These are phyloP conservation scores for Xylaria cubensis DNA, from an alignment of 495 filamentous ascomycete genomes.

Conservation along the genomic window DNA sequence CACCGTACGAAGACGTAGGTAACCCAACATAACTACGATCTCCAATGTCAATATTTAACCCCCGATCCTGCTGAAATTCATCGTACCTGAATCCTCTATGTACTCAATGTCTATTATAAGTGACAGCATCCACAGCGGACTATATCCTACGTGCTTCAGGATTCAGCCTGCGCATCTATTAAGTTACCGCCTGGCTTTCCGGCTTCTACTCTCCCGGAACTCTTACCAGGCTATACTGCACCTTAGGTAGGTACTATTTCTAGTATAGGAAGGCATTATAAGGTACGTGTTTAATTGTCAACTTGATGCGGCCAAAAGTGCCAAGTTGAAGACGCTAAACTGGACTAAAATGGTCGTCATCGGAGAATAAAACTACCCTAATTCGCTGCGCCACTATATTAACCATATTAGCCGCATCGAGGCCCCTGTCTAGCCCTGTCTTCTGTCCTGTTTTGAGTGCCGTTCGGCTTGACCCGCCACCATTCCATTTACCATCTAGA, in stretches of 20 bases:
- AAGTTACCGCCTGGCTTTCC: not conserved
- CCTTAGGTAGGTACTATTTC: too few species aligned
- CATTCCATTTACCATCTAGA: slow-evolving; percentile 17
- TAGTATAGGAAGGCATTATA: not conserved
- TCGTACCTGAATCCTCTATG: not conserved
- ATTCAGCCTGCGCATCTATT: not conserved
- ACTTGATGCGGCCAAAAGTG: not conserved
- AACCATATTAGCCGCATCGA: slow-evolving; percentile 27
- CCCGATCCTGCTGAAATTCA: not conserved
- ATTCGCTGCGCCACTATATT: slow-evolving; percentile 25
- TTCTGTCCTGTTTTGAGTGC: not conserved
- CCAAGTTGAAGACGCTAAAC: slow-evolving; percentile 5
- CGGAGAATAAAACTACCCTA: slow-evolving; percentile 26
- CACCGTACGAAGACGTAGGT: too few species aligned
- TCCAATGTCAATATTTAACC: not conserved
- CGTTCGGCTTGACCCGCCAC: slow-evolving; percentile 14
- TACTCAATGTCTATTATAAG: not conserved
- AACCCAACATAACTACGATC: too few species aligned
- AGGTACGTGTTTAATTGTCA: not conserved
- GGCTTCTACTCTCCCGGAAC: not conserved
- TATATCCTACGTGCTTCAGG: not conserved
- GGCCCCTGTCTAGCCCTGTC: slow-evolving; percentile 14
- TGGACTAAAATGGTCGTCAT: not conserved
- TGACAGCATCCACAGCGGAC: not conserved
- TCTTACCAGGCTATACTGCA: not conserved